Percentiles rank a stretch among this genome's conserved stretches.
Conservation (phyloP, 208 protist genomes). For the Ichthyophonus hoferi region DNA sequence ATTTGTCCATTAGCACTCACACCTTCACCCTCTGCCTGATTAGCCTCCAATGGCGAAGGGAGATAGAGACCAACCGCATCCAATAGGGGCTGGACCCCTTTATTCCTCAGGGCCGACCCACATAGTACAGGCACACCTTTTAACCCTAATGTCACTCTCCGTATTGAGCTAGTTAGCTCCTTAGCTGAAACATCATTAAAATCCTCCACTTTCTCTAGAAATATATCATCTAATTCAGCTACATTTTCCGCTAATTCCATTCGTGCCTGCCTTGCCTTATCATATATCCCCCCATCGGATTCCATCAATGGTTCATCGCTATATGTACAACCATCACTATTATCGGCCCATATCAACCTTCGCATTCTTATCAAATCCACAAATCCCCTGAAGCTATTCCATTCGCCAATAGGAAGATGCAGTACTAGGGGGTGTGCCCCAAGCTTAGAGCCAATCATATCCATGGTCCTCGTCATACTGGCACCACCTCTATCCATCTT, state of each 20-base stretch:
- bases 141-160: neutral
- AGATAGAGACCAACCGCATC: conserved; percentile 92
- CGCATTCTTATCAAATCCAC: conserved; percentile 17
- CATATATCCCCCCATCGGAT: neutral
- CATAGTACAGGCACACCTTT: conserved; percentile 31
- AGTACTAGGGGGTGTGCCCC: conserved; percentile 85
- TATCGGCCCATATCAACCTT: neutral
- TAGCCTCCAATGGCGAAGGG: conserved; percentile 86
- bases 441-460: conserved; percentile 66
- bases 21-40: conserved; percentile 64
- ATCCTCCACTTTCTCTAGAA: conserved; percentile 27
- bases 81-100: conserved; percentile 93
- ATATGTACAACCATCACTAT: neutral
- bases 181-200: neutral
- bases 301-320: neutral
- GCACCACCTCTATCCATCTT: conserved; percentile 86
- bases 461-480: conserved; percentile 21
- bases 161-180: neutral
- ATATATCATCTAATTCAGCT: neutral
- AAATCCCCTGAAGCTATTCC: neutral
- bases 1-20: conserved; percentile 50
- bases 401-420: conserved; percentile 85
- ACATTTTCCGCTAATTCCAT: neutral
- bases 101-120: conserved; percentile 91
- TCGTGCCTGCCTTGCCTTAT: neutral